Conservation (phyloP, 345 rosid species). For the Linum lewisii region DNA sequence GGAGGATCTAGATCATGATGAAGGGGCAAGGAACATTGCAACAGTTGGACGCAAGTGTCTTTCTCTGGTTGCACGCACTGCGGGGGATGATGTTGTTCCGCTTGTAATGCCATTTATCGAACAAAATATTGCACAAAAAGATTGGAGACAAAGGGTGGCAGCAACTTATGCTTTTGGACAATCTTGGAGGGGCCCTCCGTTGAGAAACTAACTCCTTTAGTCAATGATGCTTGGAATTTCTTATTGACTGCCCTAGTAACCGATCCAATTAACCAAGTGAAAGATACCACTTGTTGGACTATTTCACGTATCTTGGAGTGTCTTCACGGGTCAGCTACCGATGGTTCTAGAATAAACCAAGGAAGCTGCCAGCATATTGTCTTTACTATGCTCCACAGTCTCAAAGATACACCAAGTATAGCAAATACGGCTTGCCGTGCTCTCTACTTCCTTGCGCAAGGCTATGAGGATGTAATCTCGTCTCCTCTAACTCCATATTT, state of each 20-base stretch:
- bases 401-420: slow-evolving; percentile 70
- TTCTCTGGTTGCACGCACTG: slow-evolving; percentile 88
- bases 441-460: slow-evolving; percentile 85
- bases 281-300: slow-evolving; percentile 94
- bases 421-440: slow-evolving; percentile 94
- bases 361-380: slow-evolving; percentile 54
- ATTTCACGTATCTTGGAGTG: slow-evolving; percentile 83
- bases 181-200: slow-evolving; percentile 80
- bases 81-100: slow-evolving; percentile 75
- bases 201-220: slow-evolving; percentile 70
- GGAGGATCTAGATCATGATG: slow-evolving; percentile 89
- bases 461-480: slow-evolving; percentile 71
- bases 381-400: slow-evolving; percentile 54
- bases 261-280: slow-evolving; percentile 81
- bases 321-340: slow-evolving; percentile 62
- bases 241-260: slow-evolving; percentile 56
- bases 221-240: slow-evolving; percentile 65
- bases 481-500: slow-evolving; percentile 64
- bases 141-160: slow-evolving; percentile 87
- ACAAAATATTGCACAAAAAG: slow-evolving; percentile 48
- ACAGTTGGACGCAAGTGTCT: slow-evolving; percentile 97
- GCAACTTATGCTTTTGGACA: slow-evolving; percentile 91
- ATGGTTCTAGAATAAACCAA: slow-evolving; percentile 53
- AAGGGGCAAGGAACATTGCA: slow-evolving; percentile 68
- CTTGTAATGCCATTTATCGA: slow-evolving; percentile 94